These are phyloP conservation scores for Glycine latifolia DNA, from an alignment of 306 rosid genomes.

Conservation along the genomic window DNA sequence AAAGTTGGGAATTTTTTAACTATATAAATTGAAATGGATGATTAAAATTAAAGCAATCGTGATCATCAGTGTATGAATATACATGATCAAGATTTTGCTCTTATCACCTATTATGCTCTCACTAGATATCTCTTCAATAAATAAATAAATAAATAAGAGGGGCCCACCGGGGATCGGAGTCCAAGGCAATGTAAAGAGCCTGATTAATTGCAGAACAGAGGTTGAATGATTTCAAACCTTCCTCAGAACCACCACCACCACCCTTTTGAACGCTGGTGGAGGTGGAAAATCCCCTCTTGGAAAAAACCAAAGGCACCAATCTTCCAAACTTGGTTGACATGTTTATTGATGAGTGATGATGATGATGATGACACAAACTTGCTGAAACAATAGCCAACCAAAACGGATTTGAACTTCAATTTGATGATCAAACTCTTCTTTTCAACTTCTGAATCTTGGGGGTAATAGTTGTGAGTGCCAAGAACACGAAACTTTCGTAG, in stretches of 20 bases:
- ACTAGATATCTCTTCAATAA: background rate
- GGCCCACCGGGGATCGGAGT: slow-evolving; percentile 81
- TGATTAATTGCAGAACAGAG: slow-evolving; percentile 96
- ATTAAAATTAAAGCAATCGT: background rate
- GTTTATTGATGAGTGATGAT: background rate
- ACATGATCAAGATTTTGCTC: background rate
- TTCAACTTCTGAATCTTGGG: slow-evolving; percentile 11
- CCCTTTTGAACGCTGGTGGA: slow-evolving; percentile 45
- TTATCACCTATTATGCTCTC: background rate
- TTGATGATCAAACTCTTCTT: background rate
- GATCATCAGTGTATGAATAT: background rate
- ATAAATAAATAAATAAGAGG: background rate
- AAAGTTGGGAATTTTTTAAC: background rate
- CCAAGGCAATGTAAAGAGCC: slow-evolving; percentile 93
- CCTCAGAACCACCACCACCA: slow-evolving; percentile 26
- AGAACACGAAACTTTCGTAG: background rate
- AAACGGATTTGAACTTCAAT: slow-evolving; percentile 19
- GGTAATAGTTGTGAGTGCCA: background rate
- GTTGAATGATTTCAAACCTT: slow-evolving; percentile 64
- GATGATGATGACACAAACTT: background rate
- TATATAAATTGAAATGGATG: background rate
- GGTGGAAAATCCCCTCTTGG: slow-evolving; percentile 56
- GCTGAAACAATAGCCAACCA: background rate
- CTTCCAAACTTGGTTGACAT: slow-evolving; percentile 56
- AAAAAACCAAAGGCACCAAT: slow-evolving; percentile 36